phyloP scores from a whole-genome alignment of 129 eudicot genomes.

The Rutidosis leptorrhynchoides region DNA sequence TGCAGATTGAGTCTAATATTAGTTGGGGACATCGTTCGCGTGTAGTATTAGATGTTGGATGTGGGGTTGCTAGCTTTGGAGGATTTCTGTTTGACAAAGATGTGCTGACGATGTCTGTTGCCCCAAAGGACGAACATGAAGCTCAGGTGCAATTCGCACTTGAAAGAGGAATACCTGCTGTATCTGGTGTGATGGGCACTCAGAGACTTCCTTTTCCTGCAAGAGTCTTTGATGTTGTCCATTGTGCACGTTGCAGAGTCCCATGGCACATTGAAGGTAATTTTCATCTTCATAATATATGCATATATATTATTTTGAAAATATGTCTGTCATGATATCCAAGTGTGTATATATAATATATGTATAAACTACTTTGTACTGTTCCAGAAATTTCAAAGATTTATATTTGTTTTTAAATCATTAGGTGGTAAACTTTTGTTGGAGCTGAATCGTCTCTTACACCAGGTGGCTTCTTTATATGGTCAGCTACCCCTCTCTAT shows the following conservation, averaged over 20 bases:
- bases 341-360: not conserved
- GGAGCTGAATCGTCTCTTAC: constrained; percentile 78
- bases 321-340: no score
- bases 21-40: constrained; percentile 87
- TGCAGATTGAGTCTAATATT: constrained; percentile 53
- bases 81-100: constrained; percentile 81
- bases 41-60: constrained; percentile 88
- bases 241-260: constrained; percentile 90
- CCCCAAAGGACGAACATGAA: constrained; percentile 95
- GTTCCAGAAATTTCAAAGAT: not conserved
- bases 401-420: constrained; percentile 9
- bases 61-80: constrained; percentile 97
- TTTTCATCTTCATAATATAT: no score
- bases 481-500: constrained; percentile 95
- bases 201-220: constrained; percentile 81
- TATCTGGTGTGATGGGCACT: constrained; percentile 94
- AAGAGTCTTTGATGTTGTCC: constrained; percentile 73
- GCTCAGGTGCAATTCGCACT: constrained; percentile 92
- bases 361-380: not conserved
- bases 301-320: no score
- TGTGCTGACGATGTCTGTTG: constrained; percentile 78
- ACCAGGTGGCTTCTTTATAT: constrained; percentile 89
- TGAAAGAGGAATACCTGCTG: constrained; percentile 86
- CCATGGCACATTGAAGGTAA: constrained; percentile 97
- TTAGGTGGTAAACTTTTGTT: constrained; percentile 85